phyloP scores from a whole-genome alignment of 176 grass and related monocot genomes.

The Dendrocalamus sinicus region DNA sequence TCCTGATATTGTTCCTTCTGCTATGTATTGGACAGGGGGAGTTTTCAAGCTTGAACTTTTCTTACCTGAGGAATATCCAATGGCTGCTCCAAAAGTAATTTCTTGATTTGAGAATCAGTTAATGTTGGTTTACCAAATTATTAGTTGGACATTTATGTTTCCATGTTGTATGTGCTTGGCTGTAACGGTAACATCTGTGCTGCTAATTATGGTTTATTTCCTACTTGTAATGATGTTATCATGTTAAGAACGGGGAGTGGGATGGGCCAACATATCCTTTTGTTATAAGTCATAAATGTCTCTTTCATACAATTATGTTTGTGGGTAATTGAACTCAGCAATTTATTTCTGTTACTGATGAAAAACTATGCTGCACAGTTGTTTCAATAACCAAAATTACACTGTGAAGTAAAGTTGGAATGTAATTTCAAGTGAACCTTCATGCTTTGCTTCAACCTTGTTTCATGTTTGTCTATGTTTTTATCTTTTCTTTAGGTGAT shows the following conservation, averaged over 20 bases:
- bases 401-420: neutral
- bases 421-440: neutral
- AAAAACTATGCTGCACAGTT: neutral
- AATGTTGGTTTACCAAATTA: neutral
- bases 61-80: constrained; percentile 96
- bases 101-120: constrained; percentile 8
- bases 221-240: neutral
- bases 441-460: neutral
- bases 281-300: neutral
- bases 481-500: neutral
- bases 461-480: neutral
- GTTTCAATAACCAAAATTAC: neutral
- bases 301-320: neutral
- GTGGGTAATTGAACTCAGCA: neutral
- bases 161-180: neutral
- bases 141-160: constrained; percentile 20
- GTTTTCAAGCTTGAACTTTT: constrained; percentile 96
- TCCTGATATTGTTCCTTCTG: constrained; percentile 25
- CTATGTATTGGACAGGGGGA: constrained; percentile 60
- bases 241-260: neutral
- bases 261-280: neutral
- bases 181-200: neutral
- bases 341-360: constrained; percentile 1
- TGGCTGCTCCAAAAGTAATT: constrained; percentile 91
- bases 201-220: neutral